Percentiles rank a stretch among this genome's conserved stretches.
Conservation (phyloP, 164 flowering plant genomes). For the Cinnamomum chago region DNA sequence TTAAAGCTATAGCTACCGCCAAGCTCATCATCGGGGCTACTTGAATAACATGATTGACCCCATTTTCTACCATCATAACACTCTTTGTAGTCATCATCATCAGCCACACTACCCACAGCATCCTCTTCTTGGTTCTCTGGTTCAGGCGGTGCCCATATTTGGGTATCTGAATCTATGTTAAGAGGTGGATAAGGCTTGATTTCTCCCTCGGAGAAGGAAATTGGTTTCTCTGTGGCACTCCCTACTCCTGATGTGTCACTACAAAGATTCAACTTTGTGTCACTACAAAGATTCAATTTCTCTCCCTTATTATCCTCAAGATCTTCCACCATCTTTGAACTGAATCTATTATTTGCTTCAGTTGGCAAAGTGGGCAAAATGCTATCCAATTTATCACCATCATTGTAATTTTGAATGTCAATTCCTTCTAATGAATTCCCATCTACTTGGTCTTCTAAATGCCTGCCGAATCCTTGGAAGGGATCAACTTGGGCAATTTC, state of each 20-base stretch:
- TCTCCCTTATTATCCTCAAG: slow-evolving; percentile 5
- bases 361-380: slow-evolving; percentile 7
- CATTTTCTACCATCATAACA: slow-evolving; percentile 52
- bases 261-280: neutral
- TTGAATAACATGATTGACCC: slow-evolving; percentile 52
- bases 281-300: neutral
- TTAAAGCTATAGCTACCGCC: slow-evolving; percentile 36
- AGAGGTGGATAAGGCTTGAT: slow-evolving; percentile 16
- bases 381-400: neutral
- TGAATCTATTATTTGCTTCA: slow-evolving; percentile 18
- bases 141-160: slow-evolving; percentile 78
- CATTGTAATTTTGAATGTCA: neutral
- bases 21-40: slow-evolving; percentile 35
- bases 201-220: slow-evolving; percentile 13
- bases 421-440: too few species aligned
- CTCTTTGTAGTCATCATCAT: slow-evolving; percentile 69
- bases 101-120: slow-evolving; percentile 42
- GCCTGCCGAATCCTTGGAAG: slow-evolving; percentile 1
- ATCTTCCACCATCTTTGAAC: slow-evolving; percentile 12
- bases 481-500: slow-evolving; percentile 22
- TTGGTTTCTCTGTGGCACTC: neutral
- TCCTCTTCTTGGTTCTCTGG: slow-evolving; percentile 73
- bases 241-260: neutral
- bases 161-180: slow-evolving; percentile 31
- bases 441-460: slow-evolving; percentile 5